Base-by-base conservation (phyloP, 78 protist species). In the Planoprotostelium fungivorum region DNA sequence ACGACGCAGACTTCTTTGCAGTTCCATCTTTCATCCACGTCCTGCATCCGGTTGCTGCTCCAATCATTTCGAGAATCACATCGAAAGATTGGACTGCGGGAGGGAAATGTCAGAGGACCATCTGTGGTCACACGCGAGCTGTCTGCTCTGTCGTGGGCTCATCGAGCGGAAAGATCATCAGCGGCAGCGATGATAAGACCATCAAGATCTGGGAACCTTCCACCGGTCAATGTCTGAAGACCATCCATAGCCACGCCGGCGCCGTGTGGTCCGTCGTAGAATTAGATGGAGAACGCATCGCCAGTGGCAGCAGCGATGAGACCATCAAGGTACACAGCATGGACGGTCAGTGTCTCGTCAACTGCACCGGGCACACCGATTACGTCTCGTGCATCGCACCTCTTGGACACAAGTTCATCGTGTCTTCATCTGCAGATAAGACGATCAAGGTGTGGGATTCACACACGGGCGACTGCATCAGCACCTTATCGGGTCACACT, bases 201-300 rank as follows among this genome's bases (percentile, higher is more conserved):
- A 91, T 99, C 95, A 92, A 95, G 95, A 94, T 98, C 87, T 99
- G 99, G 99, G 99, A 99, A 98, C 38, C 85, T 29, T 97, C 99
- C 88, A 96, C 97, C 83, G 99, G 99, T 87, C 97, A 98, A 93
- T 96, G 98, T 98, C 98, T 97, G 97, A 97, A 91, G 97, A 95
- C 98, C 89, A 90, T 98, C 90, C 38, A 38, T 83, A 90, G 85
- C 51, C 85, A 91, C 35, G 73, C 73, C 73, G 73, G 73, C 31
- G 5, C 73, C 5, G 73, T 51, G 73, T 51, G 73, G 73, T 51
- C 73, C 31, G 73, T 51, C 31, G 16, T 51, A 25, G 31, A 51
- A 16, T 16, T 51, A 16, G 73, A 51, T 16, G 73, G 16, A 25
- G 73, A 51, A 25, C 73, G 16, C 73, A 51, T 51, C 16, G 73